Conservation (phyloP, 495 filamentous ascomycete genomes). For the Aspergillus bridgeri region DNA sequence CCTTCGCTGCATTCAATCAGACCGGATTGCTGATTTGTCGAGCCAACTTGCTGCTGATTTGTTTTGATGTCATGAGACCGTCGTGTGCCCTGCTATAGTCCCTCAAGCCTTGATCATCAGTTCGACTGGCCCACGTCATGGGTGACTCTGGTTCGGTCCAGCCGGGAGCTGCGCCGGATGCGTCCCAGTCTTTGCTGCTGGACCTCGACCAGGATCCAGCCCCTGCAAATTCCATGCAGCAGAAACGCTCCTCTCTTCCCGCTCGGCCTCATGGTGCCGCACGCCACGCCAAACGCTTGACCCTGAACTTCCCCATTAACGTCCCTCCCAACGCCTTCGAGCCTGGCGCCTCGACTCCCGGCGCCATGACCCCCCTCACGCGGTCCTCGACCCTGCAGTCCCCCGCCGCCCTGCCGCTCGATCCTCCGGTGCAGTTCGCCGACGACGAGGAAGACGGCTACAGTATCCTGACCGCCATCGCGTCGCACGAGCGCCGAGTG, state of each 20-base stretch:
- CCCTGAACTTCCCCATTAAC: slow-evolving; percentile 73
- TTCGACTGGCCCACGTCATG: slow-evolving; percentile 32
- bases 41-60: neutral
- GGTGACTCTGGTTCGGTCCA: slow-evolving; percentile 36
- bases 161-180: slow-evolving; percentile 31
- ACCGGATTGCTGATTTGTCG: neutral
- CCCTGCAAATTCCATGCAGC: slow-evolving; percentile 11
- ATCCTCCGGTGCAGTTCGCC: slow-evolving; percentile 41
- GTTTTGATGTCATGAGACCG: neutral
- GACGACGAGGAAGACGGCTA: slow-evolving; percentile 54
- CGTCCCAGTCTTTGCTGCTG: slow-evolving; percentile 24
- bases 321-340: slow-evolving; percentile 30
- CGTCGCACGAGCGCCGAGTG: slow-evolving; percentile 88
- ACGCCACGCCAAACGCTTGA: slow-evolving; percentile 68
- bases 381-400: slow-evolving; percentile 33
- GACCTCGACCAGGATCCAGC: neutral
- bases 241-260: slow-evolving; percentile 51
- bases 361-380: slow-evolving; percentile 36
- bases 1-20: neutral
- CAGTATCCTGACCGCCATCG: slow-evolving; percentile 82
- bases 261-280: slow-evolving; percentile 51
- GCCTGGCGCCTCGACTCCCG: slow-evolving; percentile 32
- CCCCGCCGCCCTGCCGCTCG: slow-evolving; percentile 23
- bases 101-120: slow-evolving; percentile 12
- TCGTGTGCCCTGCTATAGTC: slow-evolving; percentile 12